Percentiles rank a stretch among this genome's conserved stretches.
Conservation (phyloP, 139 green algal species). For the Limnomonas spitsbergensis region DNA sequence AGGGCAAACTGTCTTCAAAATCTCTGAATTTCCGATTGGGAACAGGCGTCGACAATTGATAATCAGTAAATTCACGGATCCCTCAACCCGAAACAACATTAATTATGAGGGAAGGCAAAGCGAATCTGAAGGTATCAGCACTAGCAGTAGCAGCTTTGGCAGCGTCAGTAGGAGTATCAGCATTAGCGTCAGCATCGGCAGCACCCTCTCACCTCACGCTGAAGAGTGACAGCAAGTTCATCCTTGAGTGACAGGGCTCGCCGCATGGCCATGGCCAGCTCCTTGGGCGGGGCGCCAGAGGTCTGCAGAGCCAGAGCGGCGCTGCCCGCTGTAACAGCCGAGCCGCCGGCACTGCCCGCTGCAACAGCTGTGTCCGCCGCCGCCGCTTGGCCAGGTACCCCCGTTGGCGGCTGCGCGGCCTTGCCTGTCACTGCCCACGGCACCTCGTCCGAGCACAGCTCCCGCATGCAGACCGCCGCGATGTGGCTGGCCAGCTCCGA, state of each 20-base stretch:
- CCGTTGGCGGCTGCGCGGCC: not conserved
- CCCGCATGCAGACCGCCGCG: slow-evolving; percentile 21
- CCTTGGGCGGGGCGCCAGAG: not conserved
- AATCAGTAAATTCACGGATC: not conserved
- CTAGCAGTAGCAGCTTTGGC: not conserved
- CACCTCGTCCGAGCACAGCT: slow-evolving; percentile 18
- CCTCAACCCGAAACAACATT: not conserved
- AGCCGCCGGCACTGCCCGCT: not conserved
- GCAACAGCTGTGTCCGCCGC: not conserved
- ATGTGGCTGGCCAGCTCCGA: slow-evolving; percentile 59
- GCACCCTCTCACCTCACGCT: not conserved
- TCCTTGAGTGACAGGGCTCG: slow-evolving; percentile 12
- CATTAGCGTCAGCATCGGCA: not conserved
- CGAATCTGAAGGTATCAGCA: not conserved
- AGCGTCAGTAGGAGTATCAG: not conserved
- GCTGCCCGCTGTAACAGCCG: not conserved
- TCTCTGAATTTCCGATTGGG: too few relatives aligned
- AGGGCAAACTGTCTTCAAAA: too few relatives aligned
- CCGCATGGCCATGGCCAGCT: not conserved
- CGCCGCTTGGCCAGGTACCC: not conserved
- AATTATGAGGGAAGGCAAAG: not conserved
- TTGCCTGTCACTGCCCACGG: not conserved
- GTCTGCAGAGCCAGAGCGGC: not conserved
- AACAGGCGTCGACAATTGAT: not conserved
- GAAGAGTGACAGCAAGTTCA: not conserved